Conservation (phyloP, 2,329 filamentous ascomycete genomes). For the Phialophora tarda region DNA sequence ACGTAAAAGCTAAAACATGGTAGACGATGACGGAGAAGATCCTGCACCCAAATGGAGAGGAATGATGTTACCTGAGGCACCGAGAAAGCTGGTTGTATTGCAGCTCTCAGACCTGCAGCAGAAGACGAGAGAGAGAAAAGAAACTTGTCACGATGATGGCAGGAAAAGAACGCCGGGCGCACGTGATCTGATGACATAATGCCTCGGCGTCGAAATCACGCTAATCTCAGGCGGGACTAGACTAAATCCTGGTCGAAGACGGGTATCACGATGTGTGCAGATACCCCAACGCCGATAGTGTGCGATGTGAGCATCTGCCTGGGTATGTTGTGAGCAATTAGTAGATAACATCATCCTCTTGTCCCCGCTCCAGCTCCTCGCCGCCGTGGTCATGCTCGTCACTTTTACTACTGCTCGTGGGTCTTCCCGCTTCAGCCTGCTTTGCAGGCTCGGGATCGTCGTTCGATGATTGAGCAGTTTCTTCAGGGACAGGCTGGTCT, state of each 20-base stretch:
- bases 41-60: neutral
- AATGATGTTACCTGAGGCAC: neutral
- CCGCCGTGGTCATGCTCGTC: conserved; percentile 68
- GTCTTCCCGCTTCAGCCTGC: conserved; percentile 40
- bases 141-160: neutral
- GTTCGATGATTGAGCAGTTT: conserved; percentile 40
- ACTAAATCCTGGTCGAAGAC: neutral
- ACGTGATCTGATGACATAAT: conserved; percentile 10
- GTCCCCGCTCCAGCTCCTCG: conserved; percentile 80
- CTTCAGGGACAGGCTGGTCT: neutral
- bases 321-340: conserved; percentile 45
- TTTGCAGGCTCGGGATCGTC: conserved; percentile 42
- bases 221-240: neutral
- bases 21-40: neutral
- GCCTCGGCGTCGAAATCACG: neutral
- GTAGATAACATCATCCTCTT: conserved; percentile 92
- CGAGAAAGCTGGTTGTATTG: neutral
- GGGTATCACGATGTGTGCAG: neutral
- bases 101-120: neutral
- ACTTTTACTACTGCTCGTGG: conserved; percentile 31
- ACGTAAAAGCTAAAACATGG: conserved; percentile 7
- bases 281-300: neutral
- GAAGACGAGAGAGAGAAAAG: neutral
- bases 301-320: neutral
- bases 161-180: neutral